Conservation (phyloP, 768 basidiomycete genomes). For the Vishniacozyma victoriae region DNA sequence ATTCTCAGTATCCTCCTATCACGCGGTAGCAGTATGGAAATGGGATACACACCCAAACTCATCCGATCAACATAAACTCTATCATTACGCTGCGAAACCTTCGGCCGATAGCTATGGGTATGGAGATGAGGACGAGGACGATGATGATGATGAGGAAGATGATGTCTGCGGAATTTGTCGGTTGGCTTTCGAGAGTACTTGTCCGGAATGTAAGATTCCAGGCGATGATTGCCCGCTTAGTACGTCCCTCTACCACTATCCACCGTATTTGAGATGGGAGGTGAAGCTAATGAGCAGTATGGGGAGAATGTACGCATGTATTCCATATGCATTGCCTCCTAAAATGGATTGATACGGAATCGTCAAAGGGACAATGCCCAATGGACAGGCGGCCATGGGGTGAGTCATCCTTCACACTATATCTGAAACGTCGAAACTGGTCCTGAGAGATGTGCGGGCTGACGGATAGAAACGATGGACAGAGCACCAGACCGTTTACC, state of each 20-base stretch:
- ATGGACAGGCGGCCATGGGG: constrained; percentile 95
- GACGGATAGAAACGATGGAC: constrained; percentile 31
- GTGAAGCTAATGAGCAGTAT: constrained; percentile 59
- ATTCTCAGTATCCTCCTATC: constrained; percentile 34
- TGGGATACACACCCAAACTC: constrained; percentile 37
- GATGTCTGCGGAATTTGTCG: constrained; percentile 42
- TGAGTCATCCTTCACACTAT: constrained; percentile 45
- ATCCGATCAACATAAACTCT: constrained; percentile 35
- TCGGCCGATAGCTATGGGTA: neutral
- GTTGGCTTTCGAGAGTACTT: constrained; percentile 74
- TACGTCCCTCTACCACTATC: constrained; percentile 51
- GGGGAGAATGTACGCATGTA: constrained; percentile 94
- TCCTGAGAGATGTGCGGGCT: neutral
- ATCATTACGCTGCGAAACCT: constrained; percentile 14
- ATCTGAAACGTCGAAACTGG: too few species aligned
- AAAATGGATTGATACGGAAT: constrained; percentile 86
- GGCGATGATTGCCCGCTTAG: constrained; percentile 93
- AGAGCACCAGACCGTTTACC: constrained; percentile 33
- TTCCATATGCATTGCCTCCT: constrained; percentile 98
- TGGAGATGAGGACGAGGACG: constrained; percentile 16
- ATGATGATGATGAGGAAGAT: constrained; percentile 37
- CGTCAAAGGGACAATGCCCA: constrained; percentile 94
- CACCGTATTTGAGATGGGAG: neutral
- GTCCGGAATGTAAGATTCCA: constrained; percentile 91
- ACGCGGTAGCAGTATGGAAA: constrained; percentile 45